Evolutionary conservation across 1,284 basidiomycete species (phyloP), one percentile per base, ranked within the genome.

Genomic region (Cryptococcus hybrid): DNA sequence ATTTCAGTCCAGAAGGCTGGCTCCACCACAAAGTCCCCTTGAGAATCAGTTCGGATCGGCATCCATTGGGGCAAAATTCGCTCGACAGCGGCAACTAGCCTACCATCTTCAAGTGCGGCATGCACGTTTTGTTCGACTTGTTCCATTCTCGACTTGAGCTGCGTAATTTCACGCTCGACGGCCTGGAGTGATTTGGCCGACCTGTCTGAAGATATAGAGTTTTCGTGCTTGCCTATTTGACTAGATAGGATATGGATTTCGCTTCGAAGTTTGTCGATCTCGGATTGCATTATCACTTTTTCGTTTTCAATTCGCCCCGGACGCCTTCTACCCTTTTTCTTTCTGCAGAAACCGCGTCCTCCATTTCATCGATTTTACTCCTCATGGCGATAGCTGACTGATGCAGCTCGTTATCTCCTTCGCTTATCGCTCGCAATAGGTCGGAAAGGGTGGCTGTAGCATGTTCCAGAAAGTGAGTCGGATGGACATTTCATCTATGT

Each of bases 401-500:
- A 24, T 58, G 57, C 30, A 47, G 54, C 8, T 61, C 63, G 3
- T 24, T 36, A 35, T 63, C 58, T 9, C 58, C 63, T 13, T 57
- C 57, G n/a, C 58, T 54, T 3, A 67, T 40, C 6, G 52, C 56
- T 7, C 57, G 57, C 3, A 65, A 57, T 18, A 66, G 57, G 12
- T 60, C 55, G 0, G 77, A 73, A 2, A 79, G 58, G 5, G 65
- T 51, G 2, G 67, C 66, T 30, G 78, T 64, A 0, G 74, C 72
- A 0, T 61, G 54, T 49, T 81, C 80, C 46, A 81, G 65, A 3
- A 65, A 57, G 71, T 63, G 3, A 94, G 78, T 8, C 91, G 85
- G 1, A 81, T 79, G 3, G 86, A 80, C 18, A 93, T 79, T 60
- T 89, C 89, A 5, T 85, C 83, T 49, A 92, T 79, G 65, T 84